Evolutionary conservation across 345 rosid genomes (phyloP).

Genomic region (Kernera saxatilis): DNA sequence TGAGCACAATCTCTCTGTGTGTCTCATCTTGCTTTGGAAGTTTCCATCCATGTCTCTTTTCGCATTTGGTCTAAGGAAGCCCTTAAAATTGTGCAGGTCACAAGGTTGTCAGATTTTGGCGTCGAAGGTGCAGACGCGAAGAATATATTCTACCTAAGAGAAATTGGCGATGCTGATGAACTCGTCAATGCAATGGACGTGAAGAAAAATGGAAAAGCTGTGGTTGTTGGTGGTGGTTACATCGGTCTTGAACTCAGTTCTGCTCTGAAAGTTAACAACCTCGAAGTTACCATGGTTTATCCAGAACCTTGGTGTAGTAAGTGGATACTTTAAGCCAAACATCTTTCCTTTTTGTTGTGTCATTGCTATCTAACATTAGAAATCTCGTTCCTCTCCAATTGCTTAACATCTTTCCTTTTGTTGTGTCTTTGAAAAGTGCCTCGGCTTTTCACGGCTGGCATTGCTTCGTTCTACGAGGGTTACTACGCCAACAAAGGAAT

Average conservation of each 20-base stretch:
- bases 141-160: constrained; percentile 35
- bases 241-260: constrained; percentile 95
- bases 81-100: constrained; percentile 33
- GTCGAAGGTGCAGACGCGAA: constrained; percentile 36
- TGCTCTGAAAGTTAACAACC: constrained; percentile 57
- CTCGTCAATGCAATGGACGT: constrained; percentile 21
- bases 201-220: constrained; percentile 71
- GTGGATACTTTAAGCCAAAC: not conserved
- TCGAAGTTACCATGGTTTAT: constrained; percentile 79
- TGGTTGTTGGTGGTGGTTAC: constrained; percentile 93
- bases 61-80: not conserved
- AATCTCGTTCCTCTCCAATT: not conserved
- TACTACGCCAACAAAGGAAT: constrained; percentile 74
- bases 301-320: constrained; percentile 41
- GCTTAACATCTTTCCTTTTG: constrained; percentile 22
- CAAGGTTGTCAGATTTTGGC: constrained; percentile 35
- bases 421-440: constrained; percentile 72
- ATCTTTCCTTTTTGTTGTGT: constrained; percentile 38
- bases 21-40: not conserved
- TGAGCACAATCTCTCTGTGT: constrained; percentile 1
- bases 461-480: constrained; percentile 87
- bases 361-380: too few relatives aligned
- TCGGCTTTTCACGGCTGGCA: constrained; percentile 75
- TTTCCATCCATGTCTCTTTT: not conserved
- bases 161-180: constrained; percentile 25